Evolutionary conservation across 148 eudicot genomes (phyloP).

Genomic region (Nyssa sinensis): DNA sequence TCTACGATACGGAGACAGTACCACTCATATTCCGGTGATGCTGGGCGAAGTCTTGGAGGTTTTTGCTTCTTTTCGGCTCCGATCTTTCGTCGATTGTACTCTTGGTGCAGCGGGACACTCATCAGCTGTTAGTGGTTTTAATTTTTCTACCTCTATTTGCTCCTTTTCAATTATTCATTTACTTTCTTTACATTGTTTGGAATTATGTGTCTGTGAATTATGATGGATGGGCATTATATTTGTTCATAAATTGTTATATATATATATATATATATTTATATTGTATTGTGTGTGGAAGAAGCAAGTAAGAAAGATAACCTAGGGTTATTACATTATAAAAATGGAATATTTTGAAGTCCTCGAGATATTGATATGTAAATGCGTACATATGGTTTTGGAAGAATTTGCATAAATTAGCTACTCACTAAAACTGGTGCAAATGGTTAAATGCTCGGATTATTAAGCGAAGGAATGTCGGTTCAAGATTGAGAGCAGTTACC

Average conservation of each 20-base stretch:
- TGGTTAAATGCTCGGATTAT: too few species aligned
- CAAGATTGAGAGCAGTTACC: too few species aligned
- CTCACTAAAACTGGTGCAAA: too few species aligned
- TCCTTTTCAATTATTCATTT: not conserved
- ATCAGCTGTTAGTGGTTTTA: slow-evolving; percentile 55
- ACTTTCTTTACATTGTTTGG: not conserved
- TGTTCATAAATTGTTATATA: not conserved
- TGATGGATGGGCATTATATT: not conserved
- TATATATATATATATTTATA: too few species aligned
- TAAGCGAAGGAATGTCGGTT: too few species aligned
- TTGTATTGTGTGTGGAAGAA: not conserved
- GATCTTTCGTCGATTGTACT: slow-evolving; percentile 84
- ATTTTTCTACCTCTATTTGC: not conserved
- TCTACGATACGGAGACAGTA: slow-evolving; percentile 46
- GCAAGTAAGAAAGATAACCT: not conserved
- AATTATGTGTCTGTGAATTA: not conserved
- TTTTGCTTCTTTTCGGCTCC: slow-evolving; percentile 47
- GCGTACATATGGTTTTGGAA: too few species aligned
- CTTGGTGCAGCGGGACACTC: slow-evolving; percentile 97
- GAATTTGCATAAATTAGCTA: too few species aligned
- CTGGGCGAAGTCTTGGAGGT: slow-evolving; percentile 86
- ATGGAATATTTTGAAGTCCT: not conserved
- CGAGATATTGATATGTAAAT: too few species aligned
- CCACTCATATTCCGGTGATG: slow-evolving; percentile 80
- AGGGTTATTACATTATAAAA: not conserved